Percentiles rank a stretch among this genome's conserved stretches.
These are phyloP conservation scores for Quercus glauca DNA, from an alignment of 306 rosid genomes.

Conservation along the genomic window DNA sequence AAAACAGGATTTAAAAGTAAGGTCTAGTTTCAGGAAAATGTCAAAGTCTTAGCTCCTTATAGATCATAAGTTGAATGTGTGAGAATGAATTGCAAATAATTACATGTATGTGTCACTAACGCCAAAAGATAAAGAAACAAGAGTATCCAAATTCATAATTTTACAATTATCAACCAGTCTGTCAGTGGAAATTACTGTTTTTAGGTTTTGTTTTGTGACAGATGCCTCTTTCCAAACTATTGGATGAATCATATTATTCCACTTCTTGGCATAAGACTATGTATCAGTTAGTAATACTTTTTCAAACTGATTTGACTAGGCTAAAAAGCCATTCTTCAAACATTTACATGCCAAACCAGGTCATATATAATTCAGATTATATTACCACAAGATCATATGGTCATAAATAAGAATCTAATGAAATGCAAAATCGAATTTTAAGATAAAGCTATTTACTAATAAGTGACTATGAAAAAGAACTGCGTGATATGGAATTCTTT, in stretches of 20 bases:
- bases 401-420: background rate
- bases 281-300: background rate
- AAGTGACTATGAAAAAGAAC: background rate
- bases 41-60: background rate
- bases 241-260: background rate
- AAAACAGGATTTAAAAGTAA: slow-evolving; percentile 10
- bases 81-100: background rate
- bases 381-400: background rate
- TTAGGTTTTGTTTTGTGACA: background rate
- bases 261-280: background rate
- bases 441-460: background rate
- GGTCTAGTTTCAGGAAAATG: slow-evolving; percentile 4
- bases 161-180: background rate
- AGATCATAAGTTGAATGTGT: background rate
- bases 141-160: background rate
- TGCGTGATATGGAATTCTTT: background rate
- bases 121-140: background rate
- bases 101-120: background rate
- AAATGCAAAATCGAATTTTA: background rate
- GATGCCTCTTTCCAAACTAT: background rate
- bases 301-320: background rate
- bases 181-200: background rate
- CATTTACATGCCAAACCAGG: background rate
- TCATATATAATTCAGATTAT: background rate
- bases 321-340: background rate